Percentiles rank a stretch among this genome's conserved stretches.
Evolutionary conservation across 2,329 filamentous ascomycete genomes (phyloP).

Genomic region (Fusarium pseudonygamai): DNA sequence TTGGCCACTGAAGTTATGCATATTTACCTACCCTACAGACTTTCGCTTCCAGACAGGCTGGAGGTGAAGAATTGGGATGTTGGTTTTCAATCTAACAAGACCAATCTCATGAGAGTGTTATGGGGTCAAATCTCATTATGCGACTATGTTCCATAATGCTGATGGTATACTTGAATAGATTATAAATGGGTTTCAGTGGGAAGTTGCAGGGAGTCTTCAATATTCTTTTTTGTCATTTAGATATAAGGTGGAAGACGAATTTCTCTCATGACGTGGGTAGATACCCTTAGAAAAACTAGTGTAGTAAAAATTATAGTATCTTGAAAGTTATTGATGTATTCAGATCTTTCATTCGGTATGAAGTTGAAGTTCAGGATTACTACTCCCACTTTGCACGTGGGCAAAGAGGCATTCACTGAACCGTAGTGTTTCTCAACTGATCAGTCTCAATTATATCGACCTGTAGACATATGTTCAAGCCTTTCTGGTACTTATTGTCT

Average conservation of each 20-base stretch:
- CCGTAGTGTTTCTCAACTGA: not conserved
- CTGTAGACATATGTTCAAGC: not conserved
- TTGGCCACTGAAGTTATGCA: not conserved
- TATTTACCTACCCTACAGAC: not conserved
- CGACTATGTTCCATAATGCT: too few relatives aligned
- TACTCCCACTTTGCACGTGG: not conserved
- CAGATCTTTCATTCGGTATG: not conserved
- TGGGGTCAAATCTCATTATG: too few relatives aligned
- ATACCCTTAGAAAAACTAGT: not conserved
- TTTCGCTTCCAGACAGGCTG: rapidly evolving
- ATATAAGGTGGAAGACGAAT: too few relatives aligned
- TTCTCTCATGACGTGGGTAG: not conserved
- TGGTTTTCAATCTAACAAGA: not conserved
- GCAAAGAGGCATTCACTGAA: not conserved
- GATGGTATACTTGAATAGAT: not conserved
- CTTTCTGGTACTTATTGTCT: not conserved
- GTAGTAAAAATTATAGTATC: not conserved
- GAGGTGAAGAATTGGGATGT: not conserved
- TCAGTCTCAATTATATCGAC: not conserved
- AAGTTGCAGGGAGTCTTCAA: not conserved
- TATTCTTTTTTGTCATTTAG: not conserved
- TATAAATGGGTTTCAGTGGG: not conserved
- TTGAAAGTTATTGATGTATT: not conserved
- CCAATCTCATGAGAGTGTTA: not conserved
- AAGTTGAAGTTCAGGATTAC: not conserved